A percentile compares a stretch with the other conserved stretches of the same genome.
Conservation (phyloP, 352 stramenopile species). For the Phytophthora quininea region DNA sequence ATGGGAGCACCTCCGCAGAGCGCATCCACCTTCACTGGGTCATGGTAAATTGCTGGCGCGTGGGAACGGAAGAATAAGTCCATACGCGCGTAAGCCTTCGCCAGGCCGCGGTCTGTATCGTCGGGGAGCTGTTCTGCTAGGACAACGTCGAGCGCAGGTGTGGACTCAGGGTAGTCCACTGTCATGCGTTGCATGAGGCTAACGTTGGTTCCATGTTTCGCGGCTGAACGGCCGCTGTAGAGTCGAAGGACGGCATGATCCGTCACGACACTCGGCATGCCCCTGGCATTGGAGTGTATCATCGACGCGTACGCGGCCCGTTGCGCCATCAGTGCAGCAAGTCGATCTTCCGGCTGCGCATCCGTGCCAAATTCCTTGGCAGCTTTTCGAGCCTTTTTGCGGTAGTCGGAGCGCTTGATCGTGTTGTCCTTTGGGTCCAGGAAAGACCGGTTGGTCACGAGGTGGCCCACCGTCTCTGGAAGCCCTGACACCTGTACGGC, state of each 20-base stretch:
- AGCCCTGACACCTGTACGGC: too few relatives aligned
- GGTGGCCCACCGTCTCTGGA: too few relatives aligned
- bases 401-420: not conserved
- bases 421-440: not conserved
- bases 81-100: not conserved
- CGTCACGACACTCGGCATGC: too few relatives aligned
- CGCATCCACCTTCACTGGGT: conserved; percentile 8
- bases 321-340: conserved; percentile 5
- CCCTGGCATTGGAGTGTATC: too few relatives aligned
- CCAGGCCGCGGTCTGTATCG: not conserved
- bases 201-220: not conserved
- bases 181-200: not conserved
- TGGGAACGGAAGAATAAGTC: conserved; percentile 6
- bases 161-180: not conserved
- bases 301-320: too few relatives aligned
- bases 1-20: not conserved
- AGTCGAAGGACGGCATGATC: conserved; percentile 6
- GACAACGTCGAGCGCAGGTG: not conserved
- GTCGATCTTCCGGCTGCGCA: not conserved
- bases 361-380: too few relatives aligned
- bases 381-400: not conserved
- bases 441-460: conserved; percentile 4
- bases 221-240: conserved; percentile 4
- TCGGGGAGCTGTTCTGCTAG: conserved; percentile 8
- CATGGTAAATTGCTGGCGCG: not conserved